Conservation (phyloP, 2,329 filamentous ascomycete genomes). For the Trichophyton benhamiae region DNA sequence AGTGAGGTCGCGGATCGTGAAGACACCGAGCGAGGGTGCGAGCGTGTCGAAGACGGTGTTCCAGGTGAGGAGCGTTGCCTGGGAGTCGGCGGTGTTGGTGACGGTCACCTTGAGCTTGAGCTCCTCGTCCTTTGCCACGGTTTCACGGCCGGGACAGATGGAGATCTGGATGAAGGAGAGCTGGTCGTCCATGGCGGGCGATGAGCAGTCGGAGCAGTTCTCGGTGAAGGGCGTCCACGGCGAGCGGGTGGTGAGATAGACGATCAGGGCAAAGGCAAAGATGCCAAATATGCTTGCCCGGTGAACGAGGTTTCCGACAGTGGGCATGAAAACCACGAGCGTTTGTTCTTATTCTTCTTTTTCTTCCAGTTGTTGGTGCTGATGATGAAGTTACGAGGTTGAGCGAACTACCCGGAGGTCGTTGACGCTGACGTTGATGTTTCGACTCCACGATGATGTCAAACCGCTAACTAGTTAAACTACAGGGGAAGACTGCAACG, state of each 20-base stretch:
- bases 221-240: not conserved
- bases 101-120: conserved; percentile 17
- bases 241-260: not conserved
- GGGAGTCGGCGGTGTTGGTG: conserved; percentile 20
- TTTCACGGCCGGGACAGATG: conserved; percentile 13
- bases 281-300: not conserved
- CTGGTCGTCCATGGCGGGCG: not conserved
- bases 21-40: conserved; percentile 23
- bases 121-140: conserved; percentile 11
- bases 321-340: not conserved
- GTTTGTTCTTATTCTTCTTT: not conserved
- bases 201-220: not conserved
- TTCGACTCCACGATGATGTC: not conserved
- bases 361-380: not conserved
- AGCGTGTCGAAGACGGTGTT: conserved; percentile 25
- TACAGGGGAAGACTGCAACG: not conserved
- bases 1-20: conserved; percentile 19
- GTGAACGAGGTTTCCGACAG: not conserved
- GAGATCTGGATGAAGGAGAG: conserved; percentile 10
- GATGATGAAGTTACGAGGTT: not conserved
- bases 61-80: conserved; percentile 28
- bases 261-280: conserved; percentile 1
- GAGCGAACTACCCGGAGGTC: not conserved
- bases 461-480: not conserved
- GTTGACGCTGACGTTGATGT: not conserved